Base-by-base conservation (phyloP, 2,329 filamentous ascomycete species). In the Aspergillus flavus region DNA sequence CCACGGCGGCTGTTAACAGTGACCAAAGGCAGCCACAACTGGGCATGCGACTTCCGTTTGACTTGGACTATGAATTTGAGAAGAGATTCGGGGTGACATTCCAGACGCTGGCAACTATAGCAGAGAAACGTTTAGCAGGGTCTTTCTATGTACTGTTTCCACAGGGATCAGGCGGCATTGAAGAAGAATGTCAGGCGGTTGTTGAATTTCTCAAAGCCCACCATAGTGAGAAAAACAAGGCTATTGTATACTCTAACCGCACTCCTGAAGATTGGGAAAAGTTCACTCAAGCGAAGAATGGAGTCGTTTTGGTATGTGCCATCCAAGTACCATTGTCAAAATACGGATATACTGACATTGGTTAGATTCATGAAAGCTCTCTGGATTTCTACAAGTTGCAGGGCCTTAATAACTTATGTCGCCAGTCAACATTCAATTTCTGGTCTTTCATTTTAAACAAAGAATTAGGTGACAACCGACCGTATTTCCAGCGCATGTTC, bases 331-430 rank as follows among this genome's bases (percentile, higher is more conserved):
- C 14, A 34, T 41, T 21, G 39, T 65, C 65, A 28, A 67, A 11
- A 46, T 28, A 21, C 32, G n/a, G 45, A 32, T 4, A n/a, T n/a
- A 43, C 66, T 67, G 59, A 68, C 58, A 43, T 32, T 26, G 12
- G n/a, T 11, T 23, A 76, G 78, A 77, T 80, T 50, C 78, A 81
- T 61, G 73, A 78, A 54, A 73, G 68, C 14, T 79, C 76, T 57
- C 56, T 66, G 2, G 59, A 68, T 14, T 78, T 75, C 52, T 65
- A 76, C 30, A 62, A 62, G 5, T 62, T 80, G 19, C 72, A 69
- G 4, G 69, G 67, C 30, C 66, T 76, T 6, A 61, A 67, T 4
- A 62, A 67, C 6, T 59, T 78, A 7, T 67, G 72, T 5, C 62
- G 61, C 16, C 65, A 67, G 10, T 14, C 21, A n/a, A 50, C 61